Conservation (phyloP, 441 rosid genomes). For the Populus tomentosa region DNA sequence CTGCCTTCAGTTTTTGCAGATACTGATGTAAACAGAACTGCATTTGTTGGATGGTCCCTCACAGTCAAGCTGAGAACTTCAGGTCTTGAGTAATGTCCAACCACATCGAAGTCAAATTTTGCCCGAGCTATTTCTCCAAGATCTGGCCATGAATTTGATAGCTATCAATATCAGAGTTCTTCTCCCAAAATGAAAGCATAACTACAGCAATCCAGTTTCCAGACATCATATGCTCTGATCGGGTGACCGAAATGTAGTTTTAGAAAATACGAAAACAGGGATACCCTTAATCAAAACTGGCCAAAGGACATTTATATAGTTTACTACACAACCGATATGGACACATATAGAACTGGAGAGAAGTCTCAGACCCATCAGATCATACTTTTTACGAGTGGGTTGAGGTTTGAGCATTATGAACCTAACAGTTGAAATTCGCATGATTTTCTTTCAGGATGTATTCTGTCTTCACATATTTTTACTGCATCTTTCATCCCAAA, state of each 20-base stretch:
- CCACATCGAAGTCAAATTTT: slow-evolving; percentile 88
- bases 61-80: slow-evolving; percentile 87
- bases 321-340: neutral
- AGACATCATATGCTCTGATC: neutral
- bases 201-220: neutral
- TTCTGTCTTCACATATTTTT: neutral
- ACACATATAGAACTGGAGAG: neutral
- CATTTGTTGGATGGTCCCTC: slow-evolving; percentile 63
- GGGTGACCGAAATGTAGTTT: neutral
- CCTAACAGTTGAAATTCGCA: neutral
- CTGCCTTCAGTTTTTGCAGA: slow-evolving; percentile 35
- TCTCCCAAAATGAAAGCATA: neutral
- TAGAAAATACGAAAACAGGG: neutral
- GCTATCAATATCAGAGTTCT: slow-evolving; percentile 5
- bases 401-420: neutral
- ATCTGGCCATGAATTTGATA: slow-evolving; percentile 36
- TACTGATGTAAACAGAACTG: slow-evolving; percentile 58
- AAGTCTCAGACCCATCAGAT: neutral
- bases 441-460: neutral
- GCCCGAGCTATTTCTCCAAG: slow-evolving; percentile 87
- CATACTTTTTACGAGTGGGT: neutral
- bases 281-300: neutral
- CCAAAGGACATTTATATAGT: neutral
- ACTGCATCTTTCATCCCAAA: neutral
- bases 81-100: slow-evolving; percentile 89